phyloP scores from a whole-genome alignment of 305 asterid genomes.

The Rubia balearica region DNA sequence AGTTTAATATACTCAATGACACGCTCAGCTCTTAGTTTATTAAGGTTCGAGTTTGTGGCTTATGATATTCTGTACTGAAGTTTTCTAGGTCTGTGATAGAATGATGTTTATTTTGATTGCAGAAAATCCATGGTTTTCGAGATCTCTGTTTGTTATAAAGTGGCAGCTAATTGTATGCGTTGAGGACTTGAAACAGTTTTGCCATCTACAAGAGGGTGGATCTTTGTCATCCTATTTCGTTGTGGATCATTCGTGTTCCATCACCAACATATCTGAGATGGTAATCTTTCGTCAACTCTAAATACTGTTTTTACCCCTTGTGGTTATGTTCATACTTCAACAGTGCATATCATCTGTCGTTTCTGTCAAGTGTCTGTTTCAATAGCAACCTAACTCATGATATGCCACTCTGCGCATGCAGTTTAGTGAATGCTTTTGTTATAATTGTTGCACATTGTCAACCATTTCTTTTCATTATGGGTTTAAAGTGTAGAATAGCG shows the following conservation, averaged over 20 bases:
- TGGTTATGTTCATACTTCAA: background rate
- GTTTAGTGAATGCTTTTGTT: background rate
- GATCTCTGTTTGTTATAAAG: constrained; percentile 43
- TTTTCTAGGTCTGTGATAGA: background rate
- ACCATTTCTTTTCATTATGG: background rate
- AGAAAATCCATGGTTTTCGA: constrained; percentile 37
- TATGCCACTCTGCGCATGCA: background rate
- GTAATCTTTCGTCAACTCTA: constrained; percentile 21
- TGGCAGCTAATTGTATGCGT: constrained; percentile 35
- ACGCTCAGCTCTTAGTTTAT: too few relatives aligned
- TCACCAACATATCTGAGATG: constrained; percentile 36
- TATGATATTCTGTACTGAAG: background rate
- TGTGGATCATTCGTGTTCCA: constrained; percentile 35
- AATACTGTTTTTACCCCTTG: background rate
- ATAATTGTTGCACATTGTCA: background rate
- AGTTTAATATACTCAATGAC: background rate
- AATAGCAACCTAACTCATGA: background rate
- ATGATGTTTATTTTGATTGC: constrained; percentile 7
- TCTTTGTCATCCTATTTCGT: constrained; percentile 28
- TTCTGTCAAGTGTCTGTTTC: background rate
- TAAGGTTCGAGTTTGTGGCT: background rate
- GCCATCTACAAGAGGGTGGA: constrained; percentile 23
- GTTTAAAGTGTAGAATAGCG: background rate
- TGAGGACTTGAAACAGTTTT: constrained; percentile 40
- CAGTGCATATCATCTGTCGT: too few relatives aligned